Percentiles rank a stretch among this genome's conserved stretches.
These are phyloP conservation scores for Brassica nigra DNA, from an alignment of 345 rosid species.

Conservation along the genomic window DNA sequence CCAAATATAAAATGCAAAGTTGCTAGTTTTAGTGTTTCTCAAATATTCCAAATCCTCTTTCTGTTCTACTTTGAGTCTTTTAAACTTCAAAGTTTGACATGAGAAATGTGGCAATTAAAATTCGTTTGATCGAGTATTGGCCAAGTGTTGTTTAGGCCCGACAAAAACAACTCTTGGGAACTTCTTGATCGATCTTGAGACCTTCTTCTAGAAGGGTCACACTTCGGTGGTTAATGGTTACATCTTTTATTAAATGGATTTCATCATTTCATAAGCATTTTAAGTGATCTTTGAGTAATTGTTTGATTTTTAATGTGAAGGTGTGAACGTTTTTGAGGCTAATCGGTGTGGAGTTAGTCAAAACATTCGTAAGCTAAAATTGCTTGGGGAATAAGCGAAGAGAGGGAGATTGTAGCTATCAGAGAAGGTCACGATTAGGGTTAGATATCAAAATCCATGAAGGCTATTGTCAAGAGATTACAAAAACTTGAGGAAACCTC, in stretches of 20 bases:
- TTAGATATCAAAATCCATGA: slow-evolving; percentile 42
- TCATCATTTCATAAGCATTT: neutral
- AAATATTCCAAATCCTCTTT: no score
- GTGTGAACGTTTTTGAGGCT: slow-evolving; percentile 9
- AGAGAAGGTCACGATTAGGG: slow-evolving; percentile 41
- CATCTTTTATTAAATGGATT: neutral
- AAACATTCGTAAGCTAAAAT: slow-evolving; percentile 26
- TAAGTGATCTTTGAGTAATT: slow-evolving; percentile 8
- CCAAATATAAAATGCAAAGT: slow-evolving; percentile 10
- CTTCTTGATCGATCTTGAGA: slow-evolving; percentile 15
- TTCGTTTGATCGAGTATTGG: neutral
- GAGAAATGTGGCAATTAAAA: slow-evolving; percentile 9
- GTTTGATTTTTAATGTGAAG: slow-evolving; percentile 6
- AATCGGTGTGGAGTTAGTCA: slow-evolving; percentile 35
- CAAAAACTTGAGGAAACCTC: slow-evolving; percentile 18
- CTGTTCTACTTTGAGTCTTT: neutral
- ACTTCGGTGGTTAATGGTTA: neutral
- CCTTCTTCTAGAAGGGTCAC: slow-evolving; percentile 1
- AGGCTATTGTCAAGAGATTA: slow-evolving; percentile 15
- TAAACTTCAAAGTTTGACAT: slow-evolving; percentile 10
- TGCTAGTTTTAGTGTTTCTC: neutral
- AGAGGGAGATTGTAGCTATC: slow-evolving; percentile 39
- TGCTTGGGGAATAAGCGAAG: slow-evolving; percentile 39
- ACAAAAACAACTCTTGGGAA: neutral
- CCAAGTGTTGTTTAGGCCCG: slow-evolving; percentile 12